Evolutionary conservation across 768 basidiomycete species (phyloP), one percentile per base, ranked within the genome.

Genomic region (Guyanaporus albipodus): DNA sequence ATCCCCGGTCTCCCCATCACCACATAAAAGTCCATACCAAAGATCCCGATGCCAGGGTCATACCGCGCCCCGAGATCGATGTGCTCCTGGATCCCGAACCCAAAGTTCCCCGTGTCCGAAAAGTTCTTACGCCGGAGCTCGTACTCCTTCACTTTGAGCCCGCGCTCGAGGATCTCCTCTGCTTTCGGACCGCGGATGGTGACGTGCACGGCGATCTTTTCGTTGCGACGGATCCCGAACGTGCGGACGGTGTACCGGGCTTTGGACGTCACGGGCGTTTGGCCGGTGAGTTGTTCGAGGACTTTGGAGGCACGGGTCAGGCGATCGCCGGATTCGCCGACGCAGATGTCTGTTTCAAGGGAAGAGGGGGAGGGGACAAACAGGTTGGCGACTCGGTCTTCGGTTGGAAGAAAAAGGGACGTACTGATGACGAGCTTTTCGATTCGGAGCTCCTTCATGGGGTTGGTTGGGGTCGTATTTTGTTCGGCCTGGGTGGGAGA

Each of bases 131-230:
- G 89, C 66, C 84, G 82, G 71, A 99, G 75, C 76, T 99, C 96
- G 79, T 99, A 98, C 75, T 99, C 96, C 82, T 99, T 99, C 65
- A 98, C 96, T 73, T 98, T 99, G 70, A 99, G 79, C 37, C 93
- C 95, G 60, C 95, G 91, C 77, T 99, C 95, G 60, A 99, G 78
- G 68, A 98, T 97, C 72, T 99, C 95, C 81, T 98, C 95, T 29
- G 95, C 95, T 75, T 99, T 99, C 58, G 95, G 95, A 23, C 95
- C 95, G 60, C 95, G 91, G 75, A 99, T 96, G 68, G 95, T 99
- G 63, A 94, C 92, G 73, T 94, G 92, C 56, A 91, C 90, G 39
- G 95, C 95, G 68, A 98, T 99, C 82, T 99, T 99, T 76, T 99
- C 95, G 79, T 99, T 99, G 76, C 96, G 90, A 70, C 96, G 89